Conservation (phyloP, 768 basidiomycete species). For the Lactarius psammicola region DNA sequence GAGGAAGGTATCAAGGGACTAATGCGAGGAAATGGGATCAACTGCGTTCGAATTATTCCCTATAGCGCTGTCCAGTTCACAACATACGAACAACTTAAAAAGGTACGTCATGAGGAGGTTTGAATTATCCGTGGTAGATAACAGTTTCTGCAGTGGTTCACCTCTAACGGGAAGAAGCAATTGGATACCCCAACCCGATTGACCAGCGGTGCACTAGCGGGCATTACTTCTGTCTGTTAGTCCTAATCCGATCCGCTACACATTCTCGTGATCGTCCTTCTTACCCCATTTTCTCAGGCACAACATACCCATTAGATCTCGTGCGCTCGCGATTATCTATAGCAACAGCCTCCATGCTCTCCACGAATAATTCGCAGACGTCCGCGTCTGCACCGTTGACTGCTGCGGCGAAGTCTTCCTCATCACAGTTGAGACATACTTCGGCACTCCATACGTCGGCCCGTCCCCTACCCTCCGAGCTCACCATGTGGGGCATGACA, state of each 20-base stretch:
- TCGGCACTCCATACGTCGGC: slow-evolving; percentile 61
- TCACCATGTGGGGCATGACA: slow-evolving; percentile 87
- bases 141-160: slow-evolving; percentile 56
- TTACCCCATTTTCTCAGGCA: slow-evolving; percentile 43
- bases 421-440: slow-evolving; percentile 40
- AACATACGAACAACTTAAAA: slow-evolving; percentile 89
- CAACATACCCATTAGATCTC: slow-evolving; percentile 92
- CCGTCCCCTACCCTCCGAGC: slow-evolving; percentile 43
- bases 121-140: not conserved
- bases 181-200: slow-evolving; percentile 89
- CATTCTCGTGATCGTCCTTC: slow-evolving; percentile 11
- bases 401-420: slow-evolving; percentile 33
- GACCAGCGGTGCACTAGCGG: slow-evolving; percentile 84
- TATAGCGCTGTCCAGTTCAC: slow-evolving; percentile 87
- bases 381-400: slow-evolving; percentile 35
- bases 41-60: slow-evolving; percentile 90
- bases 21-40: slow-evolving; percentile 93
- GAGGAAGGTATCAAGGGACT: slow-evolving; percentile 93
- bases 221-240: slow-evolving; percentile 92
- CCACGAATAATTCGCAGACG: slow-evolving; percentile 2
- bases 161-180: slow-evolving; percentile 60
- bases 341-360: slow-evolving; percentile 76
- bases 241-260: slow-evolving; percentile 27
- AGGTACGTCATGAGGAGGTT: slow-evolving; percentile 43
- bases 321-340: slow-evolving; percentile 91